Evolutionary conservation across 192 early-diverging fungal genomes (phyloP), one percentile per base, ranked within the genome.

Genomic region (Coemansia sp.): DNA sequence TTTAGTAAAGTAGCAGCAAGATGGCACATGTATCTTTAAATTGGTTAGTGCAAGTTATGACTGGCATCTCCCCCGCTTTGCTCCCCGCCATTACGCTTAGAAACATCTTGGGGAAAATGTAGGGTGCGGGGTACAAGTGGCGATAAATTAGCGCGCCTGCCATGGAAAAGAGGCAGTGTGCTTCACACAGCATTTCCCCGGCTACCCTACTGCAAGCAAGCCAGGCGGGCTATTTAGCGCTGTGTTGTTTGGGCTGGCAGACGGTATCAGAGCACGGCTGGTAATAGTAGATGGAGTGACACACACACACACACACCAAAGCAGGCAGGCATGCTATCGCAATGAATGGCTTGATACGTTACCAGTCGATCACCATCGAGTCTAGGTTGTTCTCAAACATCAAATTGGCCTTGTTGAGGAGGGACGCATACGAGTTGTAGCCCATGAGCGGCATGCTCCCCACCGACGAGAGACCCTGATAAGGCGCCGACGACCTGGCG

Each of bases 401-500:
- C 53, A 91, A 67, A 57, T 85, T 88, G 33, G 89, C 89, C 75
- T 89, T 89, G 80, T 88, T 89, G n/a, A 91, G 73, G 48, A 89
- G 65, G 20, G 85, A 85, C 3, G 85, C 79, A 56, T 90, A 89
- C 11, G 88, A 85, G 65, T 63, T 79, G 59, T 79, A 65, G 16
- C 73, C 76, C 41, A 72, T 39, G 18, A 75, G 43, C 58, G 69
- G 65, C 52, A 68, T 75, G 6, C 37, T 69, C 8, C 68, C 70
- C 21, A 55, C 37, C 2, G 62, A 62, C 34, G 78, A 33, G 28
- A 69, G 60, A 11, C 52, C 43, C 10, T 72, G 70, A 20, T 68
- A 66, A 18, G 69, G 64, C 14, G 64, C 37, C 5, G 76, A 66
- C 14, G 65, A 37, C 25, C 39, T 23, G 59, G 39, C 35, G 35